These are phyloP conservation scores for Gossypium australe DNA, from an alignment of 345 rosid genomes.

Conservation along the genomic window DNA sequence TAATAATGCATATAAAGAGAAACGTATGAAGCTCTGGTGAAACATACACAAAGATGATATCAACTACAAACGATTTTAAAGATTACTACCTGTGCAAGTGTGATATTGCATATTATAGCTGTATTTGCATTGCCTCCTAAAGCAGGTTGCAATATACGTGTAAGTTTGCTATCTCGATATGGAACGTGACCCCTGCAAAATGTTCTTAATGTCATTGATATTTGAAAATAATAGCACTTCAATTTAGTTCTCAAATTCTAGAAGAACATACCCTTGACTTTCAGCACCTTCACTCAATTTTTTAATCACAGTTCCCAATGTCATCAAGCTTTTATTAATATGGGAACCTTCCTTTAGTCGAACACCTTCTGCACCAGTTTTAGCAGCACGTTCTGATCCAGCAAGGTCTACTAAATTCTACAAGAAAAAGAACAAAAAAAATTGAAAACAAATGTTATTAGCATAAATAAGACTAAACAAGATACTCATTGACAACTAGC, in stretches of 20 bases:
- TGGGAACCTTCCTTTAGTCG: slow-evolving; percentile 94
- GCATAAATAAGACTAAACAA: slow-evolving; percentile 3
- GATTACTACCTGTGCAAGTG: slow-evolving; percentile 78
- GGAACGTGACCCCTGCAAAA: slow-evolving; percentile 88
- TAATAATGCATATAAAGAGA: background rate
- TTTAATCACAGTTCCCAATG: slow-evolving; percentile 84
- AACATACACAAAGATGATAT: background rate
- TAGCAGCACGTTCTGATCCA: slow-evolving; percentile 97
- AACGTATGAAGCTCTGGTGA: background rate
- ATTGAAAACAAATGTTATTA: background rate
- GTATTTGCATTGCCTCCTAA: slow-evolving; percentile 99
- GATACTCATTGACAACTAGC: background rate
- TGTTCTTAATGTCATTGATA: background rate
- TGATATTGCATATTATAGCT: slow-evolving; percentile 94
- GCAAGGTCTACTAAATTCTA: slow-evolving; percentile 98
- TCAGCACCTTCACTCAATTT: slow-evolving; percentile 94
- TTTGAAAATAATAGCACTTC: background rate
- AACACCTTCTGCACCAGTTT: slow-evolving; percentile 98
- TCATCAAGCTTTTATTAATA: slow-evolving; percentile 93
- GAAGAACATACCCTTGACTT: slow-evolving; percentile 66
- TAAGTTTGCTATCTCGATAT: slow-evolving; percentile 94
- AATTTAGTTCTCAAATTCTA: background rate
- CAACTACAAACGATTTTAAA: slow-evolving; percentile 1
- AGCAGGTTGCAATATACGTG: slow-evolving; percentile 94
- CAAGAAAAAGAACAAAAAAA: slow-evolving; percentile 11